Conservation (phyloP, 106 monocot species). For the Acanthochlamys bracteata region DNA sequence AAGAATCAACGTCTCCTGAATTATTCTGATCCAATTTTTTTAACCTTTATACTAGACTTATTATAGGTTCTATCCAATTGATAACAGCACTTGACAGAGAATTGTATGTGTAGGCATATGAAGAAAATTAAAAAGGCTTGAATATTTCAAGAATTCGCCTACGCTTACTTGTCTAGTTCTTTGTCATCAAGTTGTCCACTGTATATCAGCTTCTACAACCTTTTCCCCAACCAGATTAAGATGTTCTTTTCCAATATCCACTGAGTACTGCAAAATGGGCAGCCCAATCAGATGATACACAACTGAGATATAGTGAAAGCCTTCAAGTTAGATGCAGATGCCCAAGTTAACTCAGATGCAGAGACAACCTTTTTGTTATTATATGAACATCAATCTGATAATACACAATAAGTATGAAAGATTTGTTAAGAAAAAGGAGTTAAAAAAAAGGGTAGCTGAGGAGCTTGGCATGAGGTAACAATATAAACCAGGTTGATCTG, state of each 20-base stretch:
- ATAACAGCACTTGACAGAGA: too few species aligned
- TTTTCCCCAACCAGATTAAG: constrained; percentile 87
- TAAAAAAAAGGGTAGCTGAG: too few species aligned
- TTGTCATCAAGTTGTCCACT: constrained; percentile 85
- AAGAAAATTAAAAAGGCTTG: not conserved
- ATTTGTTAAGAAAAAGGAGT: too few species aligned
- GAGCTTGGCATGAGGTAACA: too few species aligned
- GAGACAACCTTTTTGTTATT: too few species aligned
- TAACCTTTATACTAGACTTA: too few species aligned
- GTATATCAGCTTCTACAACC: constrained; percentile 72
- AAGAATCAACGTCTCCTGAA: too few species aligned
- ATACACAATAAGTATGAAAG: too few species aligned
- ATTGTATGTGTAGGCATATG: not conserved
- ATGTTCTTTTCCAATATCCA: constrained; percentile 96
- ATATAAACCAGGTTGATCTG: too few species aligned
- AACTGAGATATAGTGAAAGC: constrained; percentile 34
- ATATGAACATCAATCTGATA: too few species aligned
- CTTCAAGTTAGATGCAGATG: not conserved
- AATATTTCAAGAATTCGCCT: not conserved
- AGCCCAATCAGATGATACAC: constrained; percentile 89
- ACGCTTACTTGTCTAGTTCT: constrained; percentile 69
- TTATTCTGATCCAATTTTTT: too few species aligned
- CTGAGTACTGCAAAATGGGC: constrained; percentile 84
- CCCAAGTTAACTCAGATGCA: not conserved
- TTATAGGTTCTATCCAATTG: too few species aligned